These are phyloP conservation scores for Cyathus striatus DNA, from an alignment of 768 basidiomycete genomes.

Conservation along the genomic window DNA sequence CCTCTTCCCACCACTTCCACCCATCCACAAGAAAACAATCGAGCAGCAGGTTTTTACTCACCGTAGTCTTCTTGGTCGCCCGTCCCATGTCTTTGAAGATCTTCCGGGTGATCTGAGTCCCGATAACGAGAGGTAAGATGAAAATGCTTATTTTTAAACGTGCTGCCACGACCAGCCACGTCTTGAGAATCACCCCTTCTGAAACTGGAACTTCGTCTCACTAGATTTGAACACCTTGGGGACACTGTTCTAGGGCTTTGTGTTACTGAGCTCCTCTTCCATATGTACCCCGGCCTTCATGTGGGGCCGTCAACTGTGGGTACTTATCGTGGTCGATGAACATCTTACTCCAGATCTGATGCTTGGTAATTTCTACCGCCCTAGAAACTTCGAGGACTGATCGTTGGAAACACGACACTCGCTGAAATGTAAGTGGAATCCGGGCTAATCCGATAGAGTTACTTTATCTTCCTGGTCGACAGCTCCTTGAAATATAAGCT, in stretches of 20 bases:
- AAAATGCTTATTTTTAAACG: neutral
- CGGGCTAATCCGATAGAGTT: neutral
- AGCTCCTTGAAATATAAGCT: slow-evolving; percentile 65
- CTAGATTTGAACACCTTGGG: slow-evolving; percentile 72
- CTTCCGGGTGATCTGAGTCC: slow-evolving; percentile 65
- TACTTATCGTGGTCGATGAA: slow-evolving; percentile 3
- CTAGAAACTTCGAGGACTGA: slow-evolving; percentile 74
- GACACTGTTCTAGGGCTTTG: slow-evolving; percentile 67
- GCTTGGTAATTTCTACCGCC: slow-evolving; percentile 6
- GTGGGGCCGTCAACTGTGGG: slow-evolving; percentile 77
- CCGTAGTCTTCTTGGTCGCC: slow-evolving; percentile 63
- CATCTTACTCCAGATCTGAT: slow-evolving; percentile 1
- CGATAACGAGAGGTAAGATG: slow-evolving; percentile 71
- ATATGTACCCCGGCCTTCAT: slow-evolving; percentile 62
- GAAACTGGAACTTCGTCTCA: too few species aligned
- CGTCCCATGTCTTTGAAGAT: slow-evolving; percentile 76
- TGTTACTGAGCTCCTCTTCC: slow-evolving; percentile 59
- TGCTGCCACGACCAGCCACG: neutral
- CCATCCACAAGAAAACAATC: slow-evolving; percentile 41
- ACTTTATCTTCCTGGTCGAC: slow-evolving; percentile 3
- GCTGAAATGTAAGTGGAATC: slow-evolving; percentile 54
- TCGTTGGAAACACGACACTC: slow-evolving; percentile 71
- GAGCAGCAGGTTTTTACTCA: slow-evolving; percentile 67
- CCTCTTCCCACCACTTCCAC: slow-evolving; percentile 56
- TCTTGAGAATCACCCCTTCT: slow-evolving; percentile 3